Evolutionary conservation across 2,329 filamentous ascomycete genomes (phyloP).

Genomic region (Fusarium mexicanum): DNA sequence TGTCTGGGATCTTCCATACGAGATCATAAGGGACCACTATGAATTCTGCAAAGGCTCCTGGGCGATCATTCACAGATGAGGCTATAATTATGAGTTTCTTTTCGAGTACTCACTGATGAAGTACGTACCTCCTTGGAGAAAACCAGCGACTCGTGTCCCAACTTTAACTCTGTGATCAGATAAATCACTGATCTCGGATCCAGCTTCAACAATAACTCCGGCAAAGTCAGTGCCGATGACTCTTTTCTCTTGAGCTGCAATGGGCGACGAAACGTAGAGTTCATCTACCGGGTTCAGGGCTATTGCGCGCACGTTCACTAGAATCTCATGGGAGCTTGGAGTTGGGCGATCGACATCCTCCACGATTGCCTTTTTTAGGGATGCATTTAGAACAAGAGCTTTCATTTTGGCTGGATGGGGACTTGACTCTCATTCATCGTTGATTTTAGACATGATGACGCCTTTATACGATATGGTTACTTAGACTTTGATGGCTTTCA

Average conservation of each 20-base stretch:
- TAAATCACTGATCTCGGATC: slow-evolving; percentile 6
- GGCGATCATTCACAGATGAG: slow-evolving; percentile 52
- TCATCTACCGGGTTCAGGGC: slow-evolving; percentile 45
- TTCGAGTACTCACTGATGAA: accelerated
- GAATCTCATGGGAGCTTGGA: slow-evolving; percentile 26
- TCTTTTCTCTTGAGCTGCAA: slow-evolving; percentile 44
- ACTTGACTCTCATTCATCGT: too few species aligned
- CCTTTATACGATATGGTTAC: too few species aligned
- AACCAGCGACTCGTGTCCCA: slow-evolving; percentile 52
- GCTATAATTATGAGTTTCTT: slow-evolving; percentile 21
- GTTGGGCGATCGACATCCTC: slow-evolving; percentile 27
- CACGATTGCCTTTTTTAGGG: neutral
- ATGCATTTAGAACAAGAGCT: slow-evolving; percentile 34
- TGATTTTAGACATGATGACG: too few species aligned
- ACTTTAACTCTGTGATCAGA: slow-evolving; percentile 26
- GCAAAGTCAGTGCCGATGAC: slow-evolving; percentile 55
- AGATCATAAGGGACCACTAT: slow-evolving; percentile 49
- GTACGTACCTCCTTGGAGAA: slow-evolving; percentile 51
- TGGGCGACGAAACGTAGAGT: slow-evolving; percentile 49
- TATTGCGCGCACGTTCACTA: slow-evolving; percentile 39
- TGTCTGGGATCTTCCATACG: slow-evolving; percentile 49
- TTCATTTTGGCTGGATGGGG: slow-evolving; percentile 25
- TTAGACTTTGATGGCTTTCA: too few species aligned
- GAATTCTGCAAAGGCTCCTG: slow-evolving; percentile 58
- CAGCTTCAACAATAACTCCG: slow-evolving; percentile 44